Evolutionary conservation across 345 rosid species (phyloP), one percentile per base, ranked within the genome.

Genomic region (Zanthoxylum bungeanum): DNA sequence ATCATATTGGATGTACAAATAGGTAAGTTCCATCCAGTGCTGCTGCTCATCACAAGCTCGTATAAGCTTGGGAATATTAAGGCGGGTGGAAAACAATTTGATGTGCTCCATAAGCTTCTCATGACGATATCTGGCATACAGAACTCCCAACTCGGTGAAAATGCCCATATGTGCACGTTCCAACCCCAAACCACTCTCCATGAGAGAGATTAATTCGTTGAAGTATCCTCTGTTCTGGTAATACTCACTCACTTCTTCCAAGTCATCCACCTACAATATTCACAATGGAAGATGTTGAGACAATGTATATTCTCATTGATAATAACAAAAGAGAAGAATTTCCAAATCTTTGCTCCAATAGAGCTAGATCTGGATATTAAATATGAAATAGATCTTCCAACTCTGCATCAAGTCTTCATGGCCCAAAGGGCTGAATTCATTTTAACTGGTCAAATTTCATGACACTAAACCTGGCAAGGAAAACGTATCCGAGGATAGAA

Each of bases 101-200:
- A 92, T 91, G 79, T 95, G 98, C 80, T 95, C 99, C 97, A 95
- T 95, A 62, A 95, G 96, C 78, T 95, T 95, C 87, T 92, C 98
- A 40, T 84, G 82, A 31, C 97, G 93, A 70, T 92, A 95, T 88
- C 99, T 92, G 30, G 99, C 99, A 83, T 95, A 95, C 28, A 94
- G 79, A 67, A 95, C 98, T 80, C 99, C 99, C 87, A 95, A 83
- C 85, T 95, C 98, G 0, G 99, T 95, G 75, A 95, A 95, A 58
- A 95, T 95, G 33, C 98, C 99, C 99, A 95, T 95, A 79, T 95
- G 99, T 36, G 98, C 99, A 36, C 98, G 96, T 83, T 95, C 99
- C 57, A 95, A 81, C 55, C 99, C 98, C 37, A 94, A 80, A 66
- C 99, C 99, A 81, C 99, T 95, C 86, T 95, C 99, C 97, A 95